Base-by-base conservation (phyloP, 2,329 filamentous ascomycete species). In the Exophiala alcalophila region DNA sequence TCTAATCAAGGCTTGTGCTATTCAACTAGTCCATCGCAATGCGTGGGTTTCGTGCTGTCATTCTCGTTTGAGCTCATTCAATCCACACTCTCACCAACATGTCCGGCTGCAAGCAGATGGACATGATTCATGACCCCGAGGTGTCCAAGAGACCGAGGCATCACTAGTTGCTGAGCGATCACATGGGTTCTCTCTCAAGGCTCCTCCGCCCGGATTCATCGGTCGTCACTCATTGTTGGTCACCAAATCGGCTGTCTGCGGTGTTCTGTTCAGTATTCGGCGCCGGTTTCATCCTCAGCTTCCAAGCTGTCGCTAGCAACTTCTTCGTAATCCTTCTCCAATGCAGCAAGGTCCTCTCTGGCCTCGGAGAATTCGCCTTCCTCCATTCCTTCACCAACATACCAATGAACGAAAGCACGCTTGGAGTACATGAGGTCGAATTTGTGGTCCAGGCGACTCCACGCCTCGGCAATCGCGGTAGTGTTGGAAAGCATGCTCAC, bases 361-460 rank as follows among this genome's bases (percentile, higher is more conserved):
- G 86, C 86, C 69, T 92, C 86, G 52, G 82, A 85, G 72, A 92
- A 92, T 68, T 92, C 86, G 59, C 86, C 86, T 66, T 92, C 86
- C 72, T 92, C 86, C 86, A 92, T 92, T 70, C 86, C 86, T 71
- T 92, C 86, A 55, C 86, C 86, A 40, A 92, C 86, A 56, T 83
- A 83, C 80, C 80, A 83, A 61, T 83, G 80, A n/a, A 83, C 80
- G 59, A 83, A 83, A 9, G 80, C 80, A 50, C 80, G 76, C 69
- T 83, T 83, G 49, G 73, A 74, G 65, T 83, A 83, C 80, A 83
- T 83, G 50, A 83, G 74, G 58, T 83, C 80, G 62, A 83, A 83
- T 60, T 83, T 83, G 66, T 80, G 77, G 59, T 80, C 77, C 24
- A 83, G 71, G 52, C 77, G 70, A 32, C 70, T 71, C 80, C 80